A percentile compares a stretch with the other conserved stretches of the same genome.
These are phyloP conservation scores for Apiospora kogelbergensis DNA, from an alignment of 2,329 filamentous ascomycete species.

Conservation along the genomic window DNA sequence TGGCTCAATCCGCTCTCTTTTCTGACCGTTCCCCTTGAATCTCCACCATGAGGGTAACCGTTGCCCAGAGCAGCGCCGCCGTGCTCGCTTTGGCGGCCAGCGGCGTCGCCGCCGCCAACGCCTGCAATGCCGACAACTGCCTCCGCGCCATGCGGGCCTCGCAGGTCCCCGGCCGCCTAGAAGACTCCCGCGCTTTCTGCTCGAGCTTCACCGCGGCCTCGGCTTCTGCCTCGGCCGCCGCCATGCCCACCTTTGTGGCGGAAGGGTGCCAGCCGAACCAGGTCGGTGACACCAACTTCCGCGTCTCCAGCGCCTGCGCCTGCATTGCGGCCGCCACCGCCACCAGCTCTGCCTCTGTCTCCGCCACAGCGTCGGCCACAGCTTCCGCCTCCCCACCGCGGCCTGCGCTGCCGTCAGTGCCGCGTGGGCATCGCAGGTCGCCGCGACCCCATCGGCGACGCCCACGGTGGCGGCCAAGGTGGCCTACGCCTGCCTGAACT, in stretches of 20 bases:
- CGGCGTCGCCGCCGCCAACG: not conserved
- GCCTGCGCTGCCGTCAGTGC: conserved; percentile 31
- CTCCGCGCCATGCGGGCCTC: not conserved
- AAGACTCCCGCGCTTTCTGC: too few relatives aligned
- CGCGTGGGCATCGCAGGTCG: conserved; percentile 28
- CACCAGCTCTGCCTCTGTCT: conserved; percentile 7
- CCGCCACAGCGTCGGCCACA: conserved; percentile 12
- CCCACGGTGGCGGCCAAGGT: conserved; percentile 36
- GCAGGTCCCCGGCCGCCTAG: too few relatives aligned
- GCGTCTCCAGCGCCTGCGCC: too few relatives aligned
- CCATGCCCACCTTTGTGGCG: too few relatives aligned
- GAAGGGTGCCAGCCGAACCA: too few relatives aligned
- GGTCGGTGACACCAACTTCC: too few relatives aligned
- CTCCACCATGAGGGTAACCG: not conserved
- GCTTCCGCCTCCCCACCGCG: conserved; percentile 12
- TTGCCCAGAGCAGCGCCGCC: not conserved
- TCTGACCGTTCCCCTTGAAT: not conserved
- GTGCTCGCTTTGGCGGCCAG: not conserved
- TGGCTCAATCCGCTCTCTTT: not conserved
- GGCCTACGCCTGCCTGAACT: conserved; percentile 41
- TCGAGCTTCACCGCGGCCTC: too few relatives aligned
- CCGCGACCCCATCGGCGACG: conserved; percentile 23
- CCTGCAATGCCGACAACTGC: not conserved
- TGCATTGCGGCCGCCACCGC: not conserved
- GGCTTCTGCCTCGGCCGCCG: too few relatives aligned